phyloP scores from a whole-genome alignment of 2,329 filamentous ascomycete genomes.

The Clarireedia monteithiana region DNA sequence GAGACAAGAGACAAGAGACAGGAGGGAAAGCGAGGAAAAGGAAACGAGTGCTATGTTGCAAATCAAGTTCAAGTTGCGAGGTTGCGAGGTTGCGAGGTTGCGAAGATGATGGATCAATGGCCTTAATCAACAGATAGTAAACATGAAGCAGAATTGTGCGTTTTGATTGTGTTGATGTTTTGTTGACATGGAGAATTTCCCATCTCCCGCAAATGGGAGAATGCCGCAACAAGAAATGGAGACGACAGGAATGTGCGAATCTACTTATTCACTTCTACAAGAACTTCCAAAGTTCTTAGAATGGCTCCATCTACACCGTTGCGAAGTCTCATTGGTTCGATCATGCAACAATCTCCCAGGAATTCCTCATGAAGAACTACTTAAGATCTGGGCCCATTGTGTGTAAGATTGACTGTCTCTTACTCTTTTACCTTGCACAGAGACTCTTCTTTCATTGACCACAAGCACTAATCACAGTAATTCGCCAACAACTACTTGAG shows the following conservation, averaged over 20 bases:
- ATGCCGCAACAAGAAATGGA: constrained; percentile 1
- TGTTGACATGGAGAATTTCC: constrained; percentile 8
- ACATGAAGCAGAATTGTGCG: neutral
- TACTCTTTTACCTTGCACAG: too few species aligned
- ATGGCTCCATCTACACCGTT: too few species aligned
- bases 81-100: neutral
- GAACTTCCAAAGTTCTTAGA: too few species aligned
- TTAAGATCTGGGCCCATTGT: too few species aligned
- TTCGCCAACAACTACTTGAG: too few species aligned
- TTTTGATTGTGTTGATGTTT: constrained; percentile 6
- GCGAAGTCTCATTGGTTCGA: too few species aligned
- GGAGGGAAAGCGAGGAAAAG: neutral
- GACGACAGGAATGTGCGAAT: neutral
- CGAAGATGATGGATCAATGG: neutral
- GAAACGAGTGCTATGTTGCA: neutral
- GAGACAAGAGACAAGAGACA: neutral
- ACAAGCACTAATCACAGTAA: too few species aligned
- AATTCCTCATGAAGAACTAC: too few species aligned
- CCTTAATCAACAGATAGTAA: neutral
- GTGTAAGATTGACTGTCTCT: too few species aligned
- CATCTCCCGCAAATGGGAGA: neutral
- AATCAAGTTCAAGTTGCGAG: neutral
- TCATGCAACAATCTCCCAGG: too few species aligned
- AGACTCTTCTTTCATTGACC: too few species aligned
- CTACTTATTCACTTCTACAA: too few species aligned